Evolutionary conservation across 306 rosid genomes (phyloP), one percentile per base, ranked within the genome.

Genomic region (Sicyos baderoa): DNA sequence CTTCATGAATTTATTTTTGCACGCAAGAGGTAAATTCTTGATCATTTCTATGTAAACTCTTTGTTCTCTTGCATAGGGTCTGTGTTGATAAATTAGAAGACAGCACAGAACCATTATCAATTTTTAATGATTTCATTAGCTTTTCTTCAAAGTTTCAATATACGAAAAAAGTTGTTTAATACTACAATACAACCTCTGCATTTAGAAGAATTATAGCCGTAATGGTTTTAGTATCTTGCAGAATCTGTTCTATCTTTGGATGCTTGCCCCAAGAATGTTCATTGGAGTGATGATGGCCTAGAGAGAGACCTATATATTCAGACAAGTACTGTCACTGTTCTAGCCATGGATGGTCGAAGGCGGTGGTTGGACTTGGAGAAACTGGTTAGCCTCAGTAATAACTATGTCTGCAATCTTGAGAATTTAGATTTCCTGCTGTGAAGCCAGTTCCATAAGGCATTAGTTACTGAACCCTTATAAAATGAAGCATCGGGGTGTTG

Each of bases 281-380:
- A 66, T 67, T 94, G 99, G 99, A 84, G 75, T 77, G 97, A 90
- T 37, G 96, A 84, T 79, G 89, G 94, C 80, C 96, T 94, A 51
- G 99, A 94, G 80, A 94, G 84, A 78, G 99, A 94, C 77, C 79
- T 94, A 48, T 88, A 86, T 81, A 88, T 94, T 74, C 82, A 86
- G 82, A 86, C 83, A 35, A 77, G 80, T 74, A 88, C 86, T 35
- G 88, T 94, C 74, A 78, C 99, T 65, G 90, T 94, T 70, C 82
- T 94, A 79, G 99, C 99, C 61, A 94, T 94, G 99, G 99, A 94
- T 85, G 99, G 99, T 81, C 89, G 99, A 64, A 85, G 96, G 77
- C 84, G 97, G 76, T 94, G 99, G 99, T 75, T 94, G 89, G 97
- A 94, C 83, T 77, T 90, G 78, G 86, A 83, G 73, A 88, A 90